phyloP scores from a whole-genome alignment of 1,284 basidiomycete genomes.

The Sphagnurus paluster region DNA sequence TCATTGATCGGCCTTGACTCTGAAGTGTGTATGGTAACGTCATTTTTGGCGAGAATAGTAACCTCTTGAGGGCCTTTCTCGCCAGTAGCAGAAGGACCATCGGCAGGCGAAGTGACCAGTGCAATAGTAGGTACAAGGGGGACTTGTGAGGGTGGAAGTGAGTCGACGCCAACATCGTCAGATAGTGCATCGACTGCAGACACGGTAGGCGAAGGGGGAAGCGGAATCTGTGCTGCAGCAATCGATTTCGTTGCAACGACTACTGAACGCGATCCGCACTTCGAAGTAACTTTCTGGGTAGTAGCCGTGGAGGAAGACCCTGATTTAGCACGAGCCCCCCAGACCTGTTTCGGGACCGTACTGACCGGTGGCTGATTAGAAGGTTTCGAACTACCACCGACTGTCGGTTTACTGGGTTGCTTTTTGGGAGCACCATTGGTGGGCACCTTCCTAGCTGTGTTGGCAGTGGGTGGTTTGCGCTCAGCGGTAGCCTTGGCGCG shows the following conservation, averaged over 20 bases:
- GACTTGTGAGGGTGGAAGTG: constrained; percentile 11
- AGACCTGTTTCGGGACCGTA: too few species aligned
- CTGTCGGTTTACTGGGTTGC: too few species aligned
- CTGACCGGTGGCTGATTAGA: too few species aligned
- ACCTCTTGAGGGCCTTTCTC: too few species aligned
- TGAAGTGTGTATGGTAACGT: too few species aligned
- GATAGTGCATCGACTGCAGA: neutral
- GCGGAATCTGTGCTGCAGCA: constrained; percentile 17
- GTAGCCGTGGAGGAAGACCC: neutral
- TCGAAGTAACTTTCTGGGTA: constrained; percentile 2
- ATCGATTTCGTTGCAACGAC: neutral
- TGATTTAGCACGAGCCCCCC: too few species aligned
- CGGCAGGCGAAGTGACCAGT: neutral
- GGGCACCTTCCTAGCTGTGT: too few species aligned
- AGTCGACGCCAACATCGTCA: neutral
- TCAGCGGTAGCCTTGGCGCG: constrained; percentile 16
- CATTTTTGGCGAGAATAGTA: too few species aligned
- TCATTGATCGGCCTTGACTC: too few species aligned
- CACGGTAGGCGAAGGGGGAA: constrained; percentile 22
- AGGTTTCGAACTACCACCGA: too few species aligned
- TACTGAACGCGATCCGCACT: neutral
- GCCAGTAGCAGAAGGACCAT: neutral
- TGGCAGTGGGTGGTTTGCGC: constrained; percentile 17
- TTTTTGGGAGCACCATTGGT: constrained; percentile 30
- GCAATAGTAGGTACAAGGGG: neutral